Conservation (phyloP, 2,329 filamentous ascomycete species). For the Aspergillus sp. region DNA sequence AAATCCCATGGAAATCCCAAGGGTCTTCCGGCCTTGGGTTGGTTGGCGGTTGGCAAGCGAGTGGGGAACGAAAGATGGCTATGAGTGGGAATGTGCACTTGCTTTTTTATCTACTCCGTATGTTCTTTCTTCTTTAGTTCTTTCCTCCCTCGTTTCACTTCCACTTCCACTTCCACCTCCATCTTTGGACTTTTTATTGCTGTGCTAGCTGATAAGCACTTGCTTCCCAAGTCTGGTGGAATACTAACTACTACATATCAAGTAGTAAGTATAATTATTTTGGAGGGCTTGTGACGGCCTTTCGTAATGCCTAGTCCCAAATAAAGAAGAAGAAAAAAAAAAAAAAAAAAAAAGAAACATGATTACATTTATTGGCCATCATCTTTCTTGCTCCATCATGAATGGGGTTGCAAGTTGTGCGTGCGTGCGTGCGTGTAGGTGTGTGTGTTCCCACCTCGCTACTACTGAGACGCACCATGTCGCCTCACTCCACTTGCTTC, state of each 20-base stretch:
- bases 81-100: not conserved
- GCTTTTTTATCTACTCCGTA: not conserved
- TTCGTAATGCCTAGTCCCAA: not conserved
- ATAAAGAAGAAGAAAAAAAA: too few species aligned
- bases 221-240: too few species aligned
- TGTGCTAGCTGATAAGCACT: not conserved
- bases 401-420: conserved; percentile 2
- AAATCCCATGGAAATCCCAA: conserved; percentile 2
- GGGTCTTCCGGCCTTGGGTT: not conserved
- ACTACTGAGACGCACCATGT: conserved; percentile 14
- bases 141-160: not conserved
- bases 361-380: not conserved
- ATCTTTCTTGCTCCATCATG: not conserved
- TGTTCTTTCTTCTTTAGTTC: not conserved
- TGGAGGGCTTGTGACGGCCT: not conserved
- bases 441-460: conserved; percentile 14
- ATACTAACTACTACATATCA: too few species aligned
- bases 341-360: too few species aligned
- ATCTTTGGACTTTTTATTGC: not conserved
- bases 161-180: not conserved
- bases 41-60: conserved; percentile 3
- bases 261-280: not conserved
- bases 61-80: conserved; percentile 2
- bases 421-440: conserved; percentile 2
- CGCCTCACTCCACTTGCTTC: conserved; percentile 10